Conservation (phyloP, 2,329 filamentous ascomycete species). For the Cladosporium sp. region DNA sequence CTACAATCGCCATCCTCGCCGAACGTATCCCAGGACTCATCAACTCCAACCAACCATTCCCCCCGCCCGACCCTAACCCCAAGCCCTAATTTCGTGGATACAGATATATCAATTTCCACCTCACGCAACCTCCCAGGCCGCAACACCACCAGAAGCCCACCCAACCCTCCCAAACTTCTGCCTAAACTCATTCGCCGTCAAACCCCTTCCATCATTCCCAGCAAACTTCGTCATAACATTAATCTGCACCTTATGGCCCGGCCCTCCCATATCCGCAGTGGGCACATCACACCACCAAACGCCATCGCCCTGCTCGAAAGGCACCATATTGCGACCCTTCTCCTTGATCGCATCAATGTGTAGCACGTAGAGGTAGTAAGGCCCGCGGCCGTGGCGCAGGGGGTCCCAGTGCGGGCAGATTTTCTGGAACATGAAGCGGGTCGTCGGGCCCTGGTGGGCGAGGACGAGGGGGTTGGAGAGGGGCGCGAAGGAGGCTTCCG, state of each 20-base stretch:
- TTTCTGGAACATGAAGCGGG: slow-evolving; percentile 74
- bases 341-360: slow-evolving; percentile 64
- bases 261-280: slow-evolving; percentile 59
- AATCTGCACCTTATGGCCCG: slow-evolving; percentile 64
- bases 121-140: slow-evolving; percentile 41
- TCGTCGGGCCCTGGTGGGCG: slow-evolving; percentile 42
- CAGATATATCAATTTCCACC: no score
- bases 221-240: slow-evolving; percentile 56
- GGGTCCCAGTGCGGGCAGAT: slow-evolving; percentile 79
- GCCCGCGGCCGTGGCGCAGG: slow-evolving; percentile 62
- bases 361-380: slow-evolving; percentile 66
- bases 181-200: slow-evolving; percentile 47
- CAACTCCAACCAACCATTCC: no score
- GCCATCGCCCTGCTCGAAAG: slow-evolving; percentile 69
- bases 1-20: no score
- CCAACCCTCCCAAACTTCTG: slow-evolving; percentile 43
- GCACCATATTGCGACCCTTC: slow-evolving; percentile 61
- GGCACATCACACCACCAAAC: slow-evolving; percentile 78
- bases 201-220: slow-evolving; percentile 49
- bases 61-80: no score
- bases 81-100: no score
- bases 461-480: slow-evolving; percentile 57
- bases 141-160: slow-evolving; percentile 49
- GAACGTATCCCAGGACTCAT: no score
- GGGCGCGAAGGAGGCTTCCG: slow-evolving; percentile 59